Conservation (phyloP, 2,329 filamentous ascomycete genomes). For the Beauveria australis region DNA sequence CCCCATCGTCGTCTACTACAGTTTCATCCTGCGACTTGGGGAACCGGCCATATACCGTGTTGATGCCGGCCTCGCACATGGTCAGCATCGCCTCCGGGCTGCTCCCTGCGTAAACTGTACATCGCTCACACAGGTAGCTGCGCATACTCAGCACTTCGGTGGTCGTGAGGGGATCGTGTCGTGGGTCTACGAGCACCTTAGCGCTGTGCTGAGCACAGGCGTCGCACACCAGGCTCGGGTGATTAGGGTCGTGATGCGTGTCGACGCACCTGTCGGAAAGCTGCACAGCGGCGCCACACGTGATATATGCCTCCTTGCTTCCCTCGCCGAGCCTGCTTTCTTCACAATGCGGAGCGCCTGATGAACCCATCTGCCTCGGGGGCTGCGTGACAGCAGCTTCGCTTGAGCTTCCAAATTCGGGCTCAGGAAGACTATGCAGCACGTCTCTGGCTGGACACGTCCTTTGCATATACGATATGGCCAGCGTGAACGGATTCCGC, state of each 20-base stretch:
- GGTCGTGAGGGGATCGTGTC: slow-evolving; percentile 11
- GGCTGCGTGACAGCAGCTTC: neutral
- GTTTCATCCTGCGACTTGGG: neutral
- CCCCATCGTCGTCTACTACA: neutral
- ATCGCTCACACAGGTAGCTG: slow-evolving; percentile 27
- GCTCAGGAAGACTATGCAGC: neutral
- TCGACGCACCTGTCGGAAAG: neutral
- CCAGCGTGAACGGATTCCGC: neutral
- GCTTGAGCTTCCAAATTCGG: neutral
- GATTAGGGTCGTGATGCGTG: neutral
- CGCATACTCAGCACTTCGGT: slow-evolving; percentile 25
- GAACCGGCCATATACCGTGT: slow-evolving; percentile 17
- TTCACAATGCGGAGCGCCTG: neutral
- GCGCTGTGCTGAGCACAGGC: slow-evolving; percentile 20
- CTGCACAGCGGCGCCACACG: neutral
- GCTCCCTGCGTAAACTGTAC: slow-evolving; percentile 15
- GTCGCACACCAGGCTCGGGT: slow-evolving; percentile 15
- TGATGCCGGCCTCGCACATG: slow-evolving; percentile 13
- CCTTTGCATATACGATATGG: neutral
- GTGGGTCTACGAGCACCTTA: slow-evolving; percentile 13
- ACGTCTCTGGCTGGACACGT: neutral
- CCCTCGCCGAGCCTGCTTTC: neutral
- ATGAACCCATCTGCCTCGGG: neutral
- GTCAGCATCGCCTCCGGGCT: neutral
- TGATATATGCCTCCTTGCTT: neutral